These are phyloP conservation scores for Rhizophora apiculata DNA, from an alignment of 345 rosid genomes.

Conservation along the genomic window DNA sequence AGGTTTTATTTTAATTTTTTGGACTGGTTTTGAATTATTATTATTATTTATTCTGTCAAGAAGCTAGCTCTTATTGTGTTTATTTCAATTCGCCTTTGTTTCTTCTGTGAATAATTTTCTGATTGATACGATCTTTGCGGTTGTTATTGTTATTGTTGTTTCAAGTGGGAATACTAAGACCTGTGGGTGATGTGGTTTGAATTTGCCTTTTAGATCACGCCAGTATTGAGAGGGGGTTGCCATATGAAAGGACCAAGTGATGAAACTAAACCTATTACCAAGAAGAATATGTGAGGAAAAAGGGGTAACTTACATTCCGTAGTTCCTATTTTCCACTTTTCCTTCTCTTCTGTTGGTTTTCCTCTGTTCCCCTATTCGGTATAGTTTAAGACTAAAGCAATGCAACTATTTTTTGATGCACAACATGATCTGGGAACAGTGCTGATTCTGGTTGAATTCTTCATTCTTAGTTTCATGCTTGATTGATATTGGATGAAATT, in stretches of 20 bases:
- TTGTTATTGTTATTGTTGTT: not conserved
- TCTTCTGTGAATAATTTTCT: too few species aligned
- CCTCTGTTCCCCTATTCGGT: not conserved
- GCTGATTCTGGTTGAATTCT: too few species aligned
- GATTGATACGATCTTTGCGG: too few species aligned
- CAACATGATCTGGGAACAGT: too few species aligned
- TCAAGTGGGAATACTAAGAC: not conserved
- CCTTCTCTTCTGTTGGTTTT: not conserved
- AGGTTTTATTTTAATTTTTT: too few species aligned
- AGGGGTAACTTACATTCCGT: constrained; percentile 40
- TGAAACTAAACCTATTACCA: constrained; percentile 27
- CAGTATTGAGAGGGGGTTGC: constrained; percentile 36
- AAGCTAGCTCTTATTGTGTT: too few species aligned
- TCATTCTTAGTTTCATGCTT: not conserved
- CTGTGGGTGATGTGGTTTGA: constrained; percentile 9
- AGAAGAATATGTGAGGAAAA: constrained; percentile 50
- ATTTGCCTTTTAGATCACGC: constrained; percentile 40
- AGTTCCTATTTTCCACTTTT: constrained; percentile 8
- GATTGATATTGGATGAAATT: not conserved
- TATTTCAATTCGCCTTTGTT: too few species aligned
- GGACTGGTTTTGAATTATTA: not conserved
- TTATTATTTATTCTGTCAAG: too few species aligned
- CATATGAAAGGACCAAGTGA: constrained; percentile 35
- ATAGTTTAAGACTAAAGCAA: not conserved
- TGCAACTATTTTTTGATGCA: too few species aligned